A percentile compares a stretch with the other conserved stretches of the same genome.
These are phyloP conservation scores for Plectranthus barbatus DNA, from an alignment of 257 asterid species.

Conservation along the genomic window DNA sequence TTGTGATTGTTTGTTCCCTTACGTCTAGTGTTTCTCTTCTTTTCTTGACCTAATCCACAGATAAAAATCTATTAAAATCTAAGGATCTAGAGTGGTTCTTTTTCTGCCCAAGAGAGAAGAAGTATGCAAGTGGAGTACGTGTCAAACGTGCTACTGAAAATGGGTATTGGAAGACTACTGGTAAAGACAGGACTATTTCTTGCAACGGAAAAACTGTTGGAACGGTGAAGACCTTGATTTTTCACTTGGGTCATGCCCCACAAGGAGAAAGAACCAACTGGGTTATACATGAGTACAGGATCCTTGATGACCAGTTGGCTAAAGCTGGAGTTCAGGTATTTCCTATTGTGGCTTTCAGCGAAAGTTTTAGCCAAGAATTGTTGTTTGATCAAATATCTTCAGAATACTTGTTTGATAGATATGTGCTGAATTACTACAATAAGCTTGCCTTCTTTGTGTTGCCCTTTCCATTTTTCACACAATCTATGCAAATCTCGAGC, in stretches of 20 bases:
- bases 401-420: neutral
- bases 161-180: conserved; percentile 90
- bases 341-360: neutral
- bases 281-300: conserved; percentile 67
- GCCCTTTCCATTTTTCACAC: neutral
- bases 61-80: conserved; percentile 52
- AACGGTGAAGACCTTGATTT: conserved; percentile 65
- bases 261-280: conserved; percentile 74
- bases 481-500: neutral
- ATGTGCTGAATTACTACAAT: neutral
- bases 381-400: neutral
- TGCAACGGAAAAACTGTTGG: conserved; percentile 41
- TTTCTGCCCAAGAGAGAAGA: conserved; percentile 82
- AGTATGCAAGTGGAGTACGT: conserved; percentile 66
- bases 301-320: conserved; percentile 41
- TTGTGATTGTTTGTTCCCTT: neutral
- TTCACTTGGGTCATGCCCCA: conserved; percentile 69
- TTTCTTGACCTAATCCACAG: conserved; percentile 24
- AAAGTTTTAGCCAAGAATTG: neutral
- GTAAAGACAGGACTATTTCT: conserved; percentile 47
- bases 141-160: conserved; percentile 74
- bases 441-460: neutral
- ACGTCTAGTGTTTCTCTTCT: neutral
- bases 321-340: conserved; percentile 59
- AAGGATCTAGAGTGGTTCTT: conserved; percentile 88